Evolutionary conservation across 768 basidiomycete species (phyloP).

Genomic region (Paxillus ammoniavirescens): DNA sequence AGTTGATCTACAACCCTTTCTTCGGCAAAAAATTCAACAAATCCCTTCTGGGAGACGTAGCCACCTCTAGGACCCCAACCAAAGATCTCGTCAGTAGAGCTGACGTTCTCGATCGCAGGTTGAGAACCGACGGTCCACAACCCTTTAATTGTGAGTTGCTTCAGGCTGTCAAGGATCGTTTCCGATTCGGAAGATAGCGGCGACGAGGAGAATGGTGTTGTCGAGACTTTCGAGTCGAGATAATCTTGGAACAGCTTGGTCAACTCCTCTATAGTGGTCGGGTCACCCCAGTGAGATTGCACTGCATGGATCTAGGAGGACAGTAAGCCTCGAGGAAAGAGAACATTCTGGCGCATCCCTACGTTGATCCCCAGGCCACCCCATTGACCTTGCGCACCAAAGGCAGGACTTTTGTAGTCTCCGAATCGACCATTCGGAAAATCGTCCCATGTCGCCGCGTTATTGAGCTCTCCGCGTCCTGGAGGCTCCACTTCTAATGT

Average conservation of each 20-base stretch:
- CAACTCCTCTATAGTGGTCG: slow-evolving; percentile 58
- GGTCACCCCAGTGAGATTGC: slow-evolving; percentile 74
- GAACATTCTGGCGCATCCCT: slow-evolving; percentile 11
- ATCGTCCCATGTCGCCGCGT: slow-evolving; percentile 86
- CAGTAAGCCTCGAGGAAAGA: background rate
- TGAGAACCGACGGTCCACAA: slow-evolving; percentile 99
- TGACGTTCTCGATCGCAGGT: slow-evolving; percentile 82
- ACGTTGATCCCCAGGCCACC: slow-evolving; percentile 66
- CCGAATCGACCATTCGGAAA: slow-evolving; percentile 99
- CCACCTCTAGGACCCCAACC: slow-evolving; percentile 95
- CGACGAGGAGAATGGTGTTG: slow-evolving; percentile 86
- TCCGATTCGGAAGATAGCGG: slow-evolving; percentile 81
- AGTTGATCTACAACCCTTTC: slow-evolving; percentile 54
- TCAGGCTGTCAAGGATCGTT: slow-evolving; percentile 75
- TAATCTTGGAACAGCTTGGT: slow-evolving; percentile 79
- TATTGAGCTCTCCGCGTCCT: slow-evolving; percentile 72
- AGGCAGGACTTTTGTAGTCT: slow-evolving; percentile 96
- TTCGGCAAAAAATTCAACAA: slow-evolving; percentile 94
- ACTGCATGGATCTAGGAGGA: slow-evolving; percentile 54
- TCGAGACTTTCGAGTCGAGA: slow-evolving; percentile 66
- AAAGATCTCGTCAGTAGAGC: slow-evolving; percentile 71
- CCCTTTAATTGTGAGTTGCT: slow-evolving; percentile 69
- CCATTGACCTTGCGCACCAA: slow-evolving; percentile 79
- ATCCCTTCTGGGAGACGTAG: slow-evolving; percentile 96
- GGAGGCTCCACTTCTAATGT: slow-evolving; percentile 48